These are phyloP conservation scores for Castanopsis chinensis DNA, from an alignment of 306 rosid species.

Conservation along the genomic window DNA sequence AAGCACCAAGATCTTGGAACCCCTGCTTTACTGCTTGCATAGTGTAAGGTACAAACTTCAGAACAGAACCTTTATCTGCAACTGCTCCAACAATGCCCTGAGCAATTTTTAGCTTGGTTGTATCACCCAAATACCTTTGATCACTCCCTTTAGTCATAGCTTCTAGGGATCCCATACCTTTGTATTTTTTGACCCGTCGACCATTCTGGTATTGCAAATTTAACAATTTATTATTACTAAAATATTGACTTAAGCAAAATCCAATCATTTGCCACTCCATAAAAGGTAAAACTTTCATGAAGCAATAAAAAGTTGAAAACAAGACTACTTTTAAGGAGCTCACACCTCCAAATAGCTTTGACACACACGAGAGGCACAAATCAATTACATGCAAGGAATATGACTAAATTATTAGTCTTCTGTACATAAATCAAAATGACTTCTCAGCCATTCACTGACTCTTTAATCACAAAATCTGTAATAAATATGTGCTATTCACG, in stretches of 20 bases:
- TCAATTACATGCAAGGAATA: background rate
- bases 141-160: slow-evolving; percentile 92
- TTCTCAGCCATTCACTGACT: too few species aligned
- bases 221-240: slow-evolving; percentile 6
- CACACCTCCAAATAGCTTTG: background rate
- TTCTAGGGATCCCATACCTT: slow-evolving; percentile 97
- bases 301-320: background rate
- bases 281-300: background rate
- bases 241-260: slow-evolving; percentile 6
- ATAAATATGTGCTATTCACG: too few species aligned
- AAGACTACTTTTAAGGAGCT: background rate
- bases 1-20: slow-evolving; percentile 95
- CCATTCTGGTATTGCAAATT: slow-evolving; percentile 58
- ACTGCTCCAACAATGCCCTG: too few species aligned
- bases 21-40: slow-evolving; percentile 94
- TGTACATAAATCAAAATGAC: too few species aligned
- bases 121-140: too few species aligned
- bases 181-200: slow-evolving; percentile 60
- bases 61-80: too few species aligned
- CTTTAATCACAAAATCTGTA: too few species aligned
- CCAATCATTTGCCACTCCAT: background rate
- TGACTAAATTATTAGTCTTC: too few species aligned
- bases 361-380: background rate
- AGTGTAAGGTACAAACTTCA: slow-evolving; percentile 18
- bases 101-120: too few species aligned